Evolutionary conservation across 163 green algal genomes (phyloP), one percentile per base, ranked within the genome.

Genomic region (Trebouxia gelatinosa): DNA sequence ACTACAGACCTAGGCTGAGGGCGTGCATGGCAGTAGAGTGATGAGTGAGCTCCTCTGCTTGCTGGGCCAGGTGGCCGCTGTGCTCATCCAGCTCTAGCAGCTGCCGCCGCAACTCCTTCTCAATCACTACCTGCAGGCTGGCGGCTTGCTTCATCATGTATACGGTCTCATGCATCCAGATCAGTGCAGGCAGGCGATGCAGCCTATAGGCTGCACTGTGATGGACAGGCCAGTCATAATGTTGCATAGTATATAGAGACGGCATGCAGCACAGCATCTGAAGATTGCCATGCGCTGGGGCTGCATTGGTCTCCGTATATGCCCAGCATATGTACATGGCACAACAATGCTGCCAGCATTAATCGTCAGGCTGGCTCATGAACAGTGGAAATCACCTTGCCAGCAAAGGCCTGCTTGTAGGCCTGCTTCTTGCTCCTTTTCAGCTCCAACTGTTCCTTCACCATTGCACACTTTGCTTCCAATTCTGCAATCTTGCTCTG

Each of bases 51-150:
- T n/a, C 35, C 7, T 72, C 64, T 23, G 50, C 23, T 37, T 72
- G 64, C 32, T 37, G 26, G 3, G 35, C 64, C n/a, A 54, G 64
- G 35, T 72, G 64, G 21, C 64, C 50, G 64, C 64, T 72, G 64
- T 50, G 35, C 64, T 72, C 64, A 35, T 72, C 64, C 32, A 72
- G 23, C 35, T 72, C 64, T 5, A 72, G 64, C 64, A 72, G 64
- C 64, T 72, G 64, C 64, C 64, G 35, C 35, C 64, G 19, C 64
- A 72, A 23, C 35, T 72, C 35, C 64, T 72, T 72, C 35, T 72
- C 64, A 72, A 72, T 72, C 64, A 54, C 64, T n/a, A 72, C 35
- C 64, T 72, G 43, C 13, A 13, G 43, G n/a, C n/a, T n/a, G n/a
- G n/a, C n/a, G n/a, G n/a, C n/a, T n/a, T n/a, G n/a, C n/a, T n/a